Percentiles rank a stretch among this genome's conserved stretches.
These are phyloP conservation scores for Schwanniomyces sp. DNA, from an alignment of 805 yeast genomes.

Conservation along the genomic window DNA sequence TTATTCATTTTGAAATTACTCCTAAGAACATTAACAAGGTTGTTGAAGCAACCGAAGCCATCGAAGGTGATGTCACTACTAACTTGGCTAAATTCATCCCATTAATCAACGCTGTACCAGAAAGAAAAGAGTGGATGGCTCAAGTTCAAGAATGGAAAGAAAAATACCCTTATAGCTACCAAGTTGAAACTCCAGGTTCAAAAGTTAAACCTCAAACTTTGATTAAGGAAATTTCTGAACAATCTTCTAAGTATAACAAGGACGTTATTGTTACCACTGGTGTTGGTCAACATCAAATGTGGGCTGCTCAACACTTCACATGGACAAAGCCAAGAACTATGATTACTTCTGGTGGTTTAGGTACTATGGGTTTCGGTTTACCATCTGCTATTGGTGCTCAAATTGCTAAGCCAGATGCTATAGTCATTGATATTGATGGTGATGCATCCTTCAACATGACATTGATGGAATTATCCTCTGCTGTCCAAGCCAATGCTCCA, in stretches of 20 bases:
- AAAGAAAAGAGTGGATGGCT: slow-evolving; percentile 78
- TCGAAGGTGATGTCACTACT: slow-evolving; percentile 91
- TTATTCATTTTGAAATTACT: slow-evolving; percentile 91
- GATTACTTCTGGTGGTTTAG: slow-evolving; percentile 98
- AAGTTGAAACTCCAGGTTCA: slow-evolving; percentile 75
- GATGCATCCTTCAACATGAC: slow-evolving; percentile 99
- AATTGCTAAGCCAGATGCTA: slow-evolving; percentile 90
- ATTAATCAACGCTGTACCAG: slow-evolving; percentile 58
- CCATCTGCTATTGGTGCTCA: slow-evolving; percentile 99
- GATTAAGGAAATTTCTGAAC: slow-evolving; percentile 71
- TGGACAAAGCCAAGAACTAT: slow-evolving; percentile 92
- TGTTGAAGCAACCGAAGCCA: slow-evolving; percentile 92
- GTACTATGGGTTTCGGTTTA: slow-evolving; percentile 97
- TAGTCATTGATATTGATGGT: slow-evolving; percentile 96
- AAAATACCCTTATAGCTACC: slow-evolving; percentile 83
- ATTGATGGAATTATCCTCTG: slow-evolving; percentile 86
- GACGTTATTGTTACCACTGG: slow-evolving; percentile 93
- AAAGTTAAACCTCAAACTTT: slow-evolving; percentile 92
- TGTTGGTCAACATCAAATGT: slow-evolving; percentile 99
- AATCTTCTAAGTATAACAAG: slow-evolving; percentile 60
- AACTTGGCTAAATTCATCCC: slow-evolving; percentile 77
- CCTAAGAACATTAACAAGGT: slow-evolving; percentile 98
- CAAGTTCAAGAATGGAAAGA: slow-evolving; percentile 79
- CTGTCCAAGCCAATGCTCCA: slow-evolving; percentile 91
- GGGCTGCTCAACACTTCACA: slow-evolving; percentile 98